Evolutionary conservation across 768 basidiomycete genomes (phyloP), one percentile per base, ranked within the genome.

Genomic region (Termitomyces sp.): DNA sequence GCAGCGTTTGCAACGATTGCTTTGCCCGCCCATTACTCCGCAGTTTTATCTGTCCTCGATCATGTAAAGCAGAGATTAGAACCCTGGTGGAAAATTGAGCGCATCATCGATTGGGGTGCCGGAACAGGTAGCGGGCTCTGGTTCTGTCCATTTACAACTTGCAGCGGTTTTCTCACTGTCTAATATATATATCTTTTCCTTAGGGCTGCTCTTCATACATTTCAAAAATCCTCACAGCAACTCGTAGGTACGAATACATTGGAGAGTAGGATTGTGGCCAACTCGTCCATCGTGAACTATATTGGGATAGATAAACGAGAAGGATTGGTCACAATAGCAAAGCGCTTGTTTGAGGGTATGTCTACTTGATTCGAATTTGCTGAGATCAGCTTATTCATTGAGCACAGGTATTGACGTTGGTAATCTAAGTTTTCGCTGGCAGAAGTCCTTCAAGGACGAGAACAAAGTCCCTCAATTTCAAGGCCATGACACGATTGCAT

Each of bases 1-100:
- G 85, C 88, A 26, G 93, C 93, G 5, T 95, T 94, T 68, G 87
- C 88, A 14, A 85, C 90, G 13, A 79, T 94, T 50, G 88, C 86
- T n/a, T 79, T 95, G 61, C 93, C 93, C 1, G 84, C 87, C 3
- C 89, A 94, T 72, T 95, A 90, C 68, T 83, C 91, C 47, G 91
- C 86, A 2, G 88, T 94, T 52, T 78, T 74, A 50, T 76, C 87
- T n/a, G 90, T 94, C 5, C 71, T 95, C 18, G 74, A 81, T 48
- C 86, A 92, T 61, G 63, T 85, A 38, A 86, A 81, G 59, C 78
- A 73, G 49, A 77, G 92, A 55, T 63, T 93, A 38, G 86, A 82
- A n/a, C 68, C 76, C 7, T 76, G 76, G n/a, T 90, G 80, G 83
- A 71, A 72, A 33, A 74, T 84, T 54, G 74, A 84, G 28, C 79